Percentiles rank a stretch among this genome's conserved stretches.
Evolutionary conservation across 176 grass and related monocot species (phyloP).

Genomic region (Phoenix roebelenii): DNA sequence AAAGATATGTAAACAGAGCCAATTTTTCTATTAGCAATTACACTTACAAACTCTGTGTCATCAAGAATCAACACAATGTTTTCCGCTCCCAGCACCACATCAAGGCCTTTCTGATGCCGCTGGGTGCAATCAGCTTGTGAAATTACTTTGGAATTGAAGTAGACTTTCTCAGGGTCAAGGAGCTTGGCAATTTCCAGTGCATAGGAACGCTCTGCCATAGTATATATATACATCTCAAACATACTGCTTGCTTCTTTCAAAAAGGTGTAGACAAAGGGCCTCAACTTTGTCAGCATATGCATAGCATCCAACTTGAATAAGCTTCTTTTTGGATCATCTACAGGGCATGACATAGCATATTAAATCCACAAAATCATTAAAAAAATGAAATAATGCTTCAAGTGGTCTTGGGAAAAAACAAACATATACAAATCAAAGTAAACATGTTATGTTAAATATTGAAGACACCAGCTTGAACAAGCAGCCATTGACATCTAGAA

Average conservation of each 20-base stretch:
- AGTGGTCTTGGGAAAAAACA: no score
- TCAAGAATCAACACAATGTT: slow-evolving; percentile 86
- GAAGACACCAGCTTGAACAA: no score
- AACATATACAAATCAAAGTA: no score
- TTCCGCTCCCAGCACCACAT: slow-evolving; percentile 86
- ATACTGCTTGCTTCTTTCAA: slow-evolving; percentile 76
- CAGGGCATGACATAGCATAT: neutral
- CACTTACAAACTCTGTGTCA: slow-evolving; percentile 71
- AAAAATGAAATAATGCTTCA: no score
- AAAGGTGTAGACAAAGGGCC: slow-evolving; percentile 65
- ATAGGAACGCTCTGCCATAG: slow-evolving; percentile 84
- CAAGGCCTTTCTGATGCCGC: slow-evolving; percentile 83
- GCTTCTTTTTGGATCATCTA: slow-evolving; percentile 58
- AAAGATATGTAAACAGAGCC: neutral
- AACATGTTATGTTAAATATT: no score
- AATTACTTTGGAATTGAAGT: slow-evolving; percentile 83
- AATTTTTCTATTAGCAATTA: slow-evolving; percentile 10
- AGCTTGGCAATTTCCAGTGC: slow-evolving; percentile 88
- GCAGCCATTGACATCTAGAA: no score
- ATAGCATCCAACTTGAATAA: slow-evolving; percentile 55
- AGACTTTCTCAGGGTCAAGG: slow-evolving; percentile 70
- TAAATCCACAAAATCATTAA: no score
- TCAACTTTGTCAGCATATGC: slow-evolving; percentile 89
- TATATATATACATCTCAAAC: slow-evolving; percentile 95
- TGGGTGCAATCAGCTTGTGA: slow-evolving; percentile 76